Conservation (phyloP, 108 stramenopile genomes). For the Asterionellopsis glacialis region DNA sequence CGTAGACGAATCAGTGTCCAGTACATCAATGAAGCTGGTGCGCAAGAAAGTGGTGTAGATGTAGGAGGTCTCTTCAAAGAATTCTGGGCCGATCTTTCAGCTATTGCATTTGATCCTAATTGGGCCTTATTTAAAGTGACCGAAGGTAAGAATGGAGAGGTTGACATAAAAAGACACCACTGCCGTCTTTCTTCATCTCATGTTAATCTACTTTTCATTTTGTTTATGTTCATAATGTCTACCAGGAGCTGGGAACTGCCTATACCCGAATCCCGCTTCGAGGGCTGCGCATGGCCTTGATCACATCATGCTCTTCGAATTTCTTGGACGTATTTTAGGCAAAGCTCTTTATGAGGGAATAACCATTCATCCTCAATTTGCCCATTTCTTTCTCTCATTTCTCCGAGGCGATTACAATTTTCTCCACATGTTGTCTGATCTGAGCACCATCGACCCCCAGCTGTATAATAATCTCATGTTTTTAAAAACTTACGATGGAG, state of each 20-base stretch:
- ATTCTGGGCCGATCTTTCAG: constrained; percentile 88
- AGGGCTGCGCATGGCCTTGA: constrained; percentile 70
- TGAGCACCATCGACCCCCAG: constrained; percentile 85
- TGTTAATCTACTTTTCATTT: neutral
- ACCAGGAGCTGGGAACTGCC: constrained; percentile 34
- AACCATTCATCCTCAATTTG: constrained; percentile 95
- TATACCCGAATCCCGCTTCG: constrained; percentile 94
- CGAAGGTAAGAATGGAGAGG: constrained; percentile 36
- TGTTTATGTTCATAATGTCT: neutral
- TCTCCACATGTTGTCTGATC: constrained; percentile 85
- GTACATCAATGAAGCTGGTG: constrained; percentile 78
- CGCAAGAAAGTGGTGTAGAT: constrained; percentile 88
- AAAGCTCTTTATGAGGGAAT: constrained; percentile 95
- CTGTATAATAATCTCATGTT: constrained; percentile 95
- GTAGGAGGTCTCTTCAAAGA: constrained; percentile 99
- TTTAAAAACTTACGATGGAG: constrained; percentile 91
- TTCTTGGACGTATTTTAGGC: constrained; percentile 91
- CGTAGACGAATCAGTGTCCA: constrained; percentile 75
- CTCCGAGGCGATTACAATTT: constrained; percentile 90
- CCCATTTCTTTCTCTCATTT: constrained; percentile 94
- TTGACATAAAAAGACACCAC: neutral
- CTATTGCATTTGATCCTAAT: constrained; percentile 84
- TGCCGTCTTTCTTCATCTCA: neutral
- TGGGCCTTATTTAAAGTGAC: constrained; percentile 91
- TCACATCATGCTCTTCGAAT: constrained; percentile 81